Evolutionary conservation across 2,329 filamentous ascomycete genomes (phyloP), one percentile per base, ranked within the genome.

Genomic region (Fusarium begoniae): DNA sequence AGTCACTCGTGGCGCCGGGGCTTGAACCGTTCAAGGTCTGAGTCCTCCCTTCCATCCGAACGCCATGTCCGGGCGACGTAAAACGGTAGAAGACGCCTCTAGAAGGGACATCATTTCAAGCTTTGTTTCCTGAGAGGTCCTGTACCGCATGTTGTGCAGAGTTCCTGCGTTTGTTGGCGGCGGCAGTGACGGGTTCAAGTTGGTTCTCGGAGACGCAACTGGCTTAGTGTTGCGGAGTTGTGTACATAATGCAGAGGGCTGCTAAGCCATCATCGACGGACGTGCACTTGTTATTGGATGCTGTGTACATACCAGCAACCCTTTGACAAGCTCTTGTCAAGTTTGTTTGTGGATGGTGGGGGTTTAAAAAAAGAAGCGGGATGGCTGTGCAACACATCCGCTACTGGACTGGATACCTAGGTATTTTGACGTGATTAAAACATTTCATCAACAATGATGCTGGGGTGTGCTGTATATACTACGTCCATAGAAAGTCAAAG

Each of bases 291-390:
- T 73, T 63, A 78, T 78, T 78, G 76, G 76, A 53, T 65, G 65
- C 35, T 57, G 48, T 70, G 59, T 62, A 71, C 37, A 57, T 62
- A 71, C 37, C 61, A 68, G 44, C 51, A 45, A 28, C 51, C 51
- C 62, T 62, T 74, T 66, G 48, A 47, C 55, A 53, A 70, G 59
- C 55, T 28, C 51, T 56, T 75, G 72, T 57, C 72, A 72, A 60
- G 48, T 54, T 54, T 56, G 50, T 58, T 26, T 26, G 58, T 43
- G 37, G 43, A 47, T 69, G 58, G 66, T 58, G 58, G 35, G 70
- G 67, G 70, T 65, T 76, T 76, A 78, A 74, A 77, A 78, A 78
- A 78, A 78, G 76, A 78, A 77, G 75, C 76, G 73, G 66, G 69
- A 78, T 74, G 76, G 76, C 76, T 75, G 76, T 78, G 76, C 76